Evolutionary conservation across 2,329 filamentous ascomycete species (phyloP).

Genomic region (Diaporthe destruens): DNA sequence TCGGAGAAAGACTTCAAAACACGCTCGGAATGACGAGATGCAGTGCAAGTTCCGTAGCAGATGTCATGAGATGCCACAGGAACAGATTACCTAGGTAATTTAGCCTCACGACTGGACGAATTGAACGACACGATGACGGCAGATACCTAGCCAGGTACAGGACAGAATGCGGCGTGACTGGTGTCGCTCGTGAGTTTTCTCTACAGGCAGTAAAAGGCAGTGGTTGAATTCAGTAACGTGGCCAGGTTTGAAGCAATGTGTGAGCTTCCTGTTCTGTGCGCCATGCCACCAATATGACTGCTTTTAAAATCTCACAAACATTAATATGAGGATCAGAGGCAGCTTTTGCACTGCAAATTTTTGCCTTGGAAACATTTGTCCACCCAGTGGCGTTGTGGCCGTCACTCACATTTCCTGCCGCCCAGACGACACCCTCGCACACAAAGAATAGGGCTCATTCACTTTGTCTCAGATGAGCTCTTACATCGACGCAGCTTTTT

Average conservation of each 20-base stretch:
- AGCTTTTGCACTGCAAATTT: background rate
- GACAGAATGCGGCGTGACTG: conserved; percentile 3
- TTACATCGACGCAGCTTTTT: conserved; percentile 13
- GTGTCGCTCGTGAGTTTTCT: background rate
- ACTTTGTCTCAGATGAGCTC: background rate
- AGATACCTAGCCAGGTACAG: background rate
- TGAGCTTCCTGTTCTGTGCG: too few relatives aligned
- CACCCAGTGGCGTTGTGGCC: background rate
- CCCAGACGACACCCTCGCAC: background rate
- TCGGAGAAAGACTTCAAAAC: background rate
- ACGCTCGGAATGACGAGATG: background rate
- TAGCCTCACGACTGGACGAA: too few relatives aligned
- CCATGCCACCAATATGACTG: background rate
- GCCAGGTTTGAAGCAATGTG: too few relatives aligned
- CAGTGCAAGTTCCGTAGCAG: background rate
- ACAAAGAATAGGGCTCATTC: conserved; percentile 3
- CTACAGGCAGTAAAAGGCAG: background rate
- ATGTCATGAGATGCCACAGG: background rate
- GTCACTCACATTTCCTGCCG: background rate
- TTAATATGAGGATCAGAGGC: background rate
- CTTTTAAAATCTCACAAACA: background rate
- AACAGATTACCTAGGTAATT: too few relatives aligned
- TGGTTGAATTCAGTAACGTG: background rate
- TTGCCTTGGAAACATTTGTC: background rate
- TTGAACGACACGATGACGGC: too few relatives aligned